Percentiles rank a stretch among this genome's conserved stretches.
These are phyloP conservation scores for Xylariaceae sp. DNA, from an alignment of 2,329 filamentous ascomycete species.

Conservation along the genomic window DNA sequence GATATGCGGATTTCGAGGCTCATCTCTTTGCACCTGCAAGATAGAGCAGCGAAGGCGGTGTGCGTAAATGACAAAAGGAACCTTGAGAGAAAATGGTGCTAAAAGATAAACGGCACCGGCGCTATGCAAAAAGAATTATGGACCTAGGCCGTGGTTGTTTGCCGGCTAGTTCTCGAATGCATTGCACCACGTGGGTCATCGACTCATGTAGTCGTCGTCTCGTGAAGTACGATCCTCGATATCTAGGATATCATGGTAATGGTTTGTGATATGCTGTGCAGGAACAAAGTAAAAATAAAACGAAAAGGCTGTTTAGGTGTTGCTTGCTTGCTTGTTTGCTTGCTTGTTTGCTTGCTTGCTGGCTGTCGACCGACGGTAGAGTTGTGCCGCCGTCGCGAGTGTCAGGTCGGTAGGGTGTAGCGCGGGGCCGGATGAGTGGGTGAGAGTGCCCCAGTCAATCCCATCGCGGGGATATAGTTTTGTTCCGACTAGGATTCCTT, in stretches of 20 bases:
- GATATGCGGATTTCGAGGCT: constrained; percentile 9
- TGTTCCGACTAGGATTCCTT: background rate
- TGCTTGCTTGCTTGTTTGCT: background rate
- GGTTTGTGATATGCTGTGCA: constrained; percentile 7
- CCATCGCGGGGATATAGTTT: background rate
- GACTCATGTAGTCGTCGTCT: constrained; percentile 19
- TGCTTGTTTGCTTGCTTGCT: background rate
- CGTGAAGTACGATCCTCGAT: constrained; percentile 14
- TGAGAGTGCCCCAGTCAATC: background rate
- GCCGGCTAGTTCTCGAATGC: constrained; percentile 12
- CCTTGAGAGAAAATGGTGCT: constrained; percentile 1
- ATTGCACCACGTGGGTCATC: constrained; percentile 17
- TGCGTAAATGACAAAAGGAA: constrained; percentile 9
- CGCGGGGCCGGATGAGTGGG: background rate
- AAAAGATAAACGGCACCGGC: constrained; percentile 17
- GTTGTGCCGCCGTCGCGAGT: background rate
- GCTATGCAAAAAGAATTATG: constrained; percentile 20
- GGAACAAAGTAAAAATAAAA: background rate
- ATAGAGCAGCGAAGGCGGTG: constrained; percentile 8
- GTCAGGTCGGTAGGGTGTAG: background rate
- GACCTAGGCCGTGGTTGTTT: constrained; percentile 7
- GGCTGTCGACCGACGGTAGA: background rate
- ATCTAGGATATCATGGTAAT: constrained; percentile 5
- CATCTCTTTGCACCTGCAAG: constrained; percentile 15
- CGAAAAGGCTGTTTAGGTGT: constrained; percentile 1